Evolutionary conservation across 208 protist species (phyloP), one percentile per base, ranked within the genome.

Genomic region (Acanthamoeba healyi): DNA sequence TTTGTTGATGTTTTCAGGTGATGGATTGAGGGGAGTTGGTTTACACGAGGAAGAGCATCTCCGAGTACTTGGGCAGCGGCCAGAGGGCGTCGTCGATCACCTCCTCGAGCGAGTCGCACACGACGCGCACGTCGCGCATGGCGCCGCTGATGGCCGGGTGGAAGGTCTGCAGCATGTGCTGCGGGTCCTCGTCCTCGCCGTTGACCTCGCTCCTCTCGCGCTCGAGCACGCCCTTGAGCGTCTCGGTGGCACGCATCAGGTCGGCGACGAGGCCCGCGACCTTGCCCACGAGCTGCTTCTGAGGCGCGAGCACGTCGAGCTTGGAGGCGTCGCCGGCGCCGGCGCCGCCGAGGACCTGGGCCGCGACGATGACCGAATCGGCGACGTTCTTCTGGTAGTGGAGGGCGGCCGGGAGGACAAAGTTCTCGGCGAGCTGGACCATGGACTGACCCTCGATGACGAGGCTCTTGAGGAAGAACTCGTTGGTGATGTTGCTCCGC

Each of bases 361-460:
- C 88, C 6, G 77, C 22, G 29, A 9, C 36, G 12, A 51, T 94
- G 67, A 96, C 46, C 32, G 95, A 94, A 0, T 94, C 77, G 12
- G 88, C 58, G 32, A 96, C 38, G 38, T 93, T 95, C 38, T 86
- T 92, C 84, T 95, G 93, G 65, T 94, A 92, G 7, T 95, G 65
- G 24, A 94, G 63, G 38, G 70, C 54, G 24, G 96, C 63, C 44
- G 96, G 96, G 42, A 97, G 38, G 22, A 97, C 61, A 19, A 93
- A 54, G 19, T 93, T 94, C 26, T 93, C 92, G 54, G 95, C 70
- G 79, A 98, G 95, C 54, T 98, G 95, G 70, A 97, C 58, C 81
- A 97, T 94, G 81, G 82, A 94, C 24, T 94, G 44, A 22, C 96
- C 96, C 94, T 98, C 97, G 65, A 98, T 97, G 54, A 95, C 82